Evolutionary conservation across 176 grass and related monocot species (phyloP).

Genomic region (Avena atlantica): DNA sequence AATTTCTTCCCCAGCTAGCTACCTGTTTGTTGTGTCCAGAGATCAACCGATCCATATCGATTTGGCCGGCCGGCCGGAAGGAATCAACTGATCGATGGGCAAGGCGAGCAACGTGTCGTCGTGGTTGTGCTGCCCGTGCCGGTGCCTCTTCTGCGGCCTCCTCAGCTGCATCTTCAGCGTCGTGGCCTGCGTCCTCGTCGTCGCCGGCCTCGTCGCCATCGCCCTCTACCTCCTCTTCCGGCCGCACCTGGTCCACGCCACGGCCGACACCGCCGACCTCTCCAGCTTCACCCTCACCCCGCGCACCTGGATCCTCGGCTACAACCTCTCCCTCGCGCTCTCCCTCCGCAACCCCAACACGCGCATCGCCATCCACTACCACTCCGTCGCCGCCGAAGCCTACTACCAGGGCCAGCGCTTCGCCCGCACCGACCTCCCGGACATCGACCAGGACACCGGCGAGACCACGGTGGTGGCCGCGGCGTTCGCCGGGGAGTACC

Average conservation of each 20-base stretch:
- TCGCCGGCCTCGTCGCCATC: conserved; percentile 27
- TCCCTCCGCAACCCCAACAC: conserved; percentile 35
- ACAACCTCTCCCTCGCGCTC: conserved; percentile 38
- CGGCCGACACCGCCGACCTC: conserved; percentile 41
- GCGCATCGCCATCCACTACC: conserved; percentile 51
- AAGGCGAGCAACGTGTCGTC: conserved; percentile 18
- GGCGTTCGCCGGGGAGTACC: conserved; percentile 4
- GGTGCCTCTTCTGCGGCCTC: conserved; percentile 44
- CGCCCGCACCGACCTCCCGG: conserved; percentile 3
- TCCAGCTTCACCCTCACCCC: conserved; percentile 21
- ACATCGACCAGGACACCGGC: conserved; percentile 33
- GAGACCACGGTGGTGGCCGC: background rate
- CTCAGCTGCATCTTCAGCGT: conserved; percentile 32
- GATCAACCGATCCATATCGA: background rate
- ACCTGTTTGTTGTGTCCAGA: background rate
- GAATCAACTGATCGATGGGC: conserved; percentile 29
- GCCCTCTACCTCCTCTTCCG: conserved; percentile 51
- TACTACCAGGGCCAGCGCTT: conserved; percentile 47
- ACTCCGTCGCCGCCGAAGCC: conserved; percentile 27
- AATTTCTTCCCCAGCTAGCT: conserved; percentile 12
- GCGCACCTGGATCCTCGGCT: conserved; percentile 37
- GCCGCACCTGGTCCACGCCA: conserved; percentile 39
- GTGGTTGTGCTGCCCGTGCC: conserved; percentile 45
- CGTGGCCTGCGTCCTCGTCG: conserved; percentile 16
- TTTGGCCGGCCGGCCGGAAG: background rate